A percentile compares a stretch with the other conserved stretches of the same genome.
These are phyloP conservation scores for Malania oleifera DNA, from an alignment of 164 flowering plant species.

Conservation along the genomic window DNA sequence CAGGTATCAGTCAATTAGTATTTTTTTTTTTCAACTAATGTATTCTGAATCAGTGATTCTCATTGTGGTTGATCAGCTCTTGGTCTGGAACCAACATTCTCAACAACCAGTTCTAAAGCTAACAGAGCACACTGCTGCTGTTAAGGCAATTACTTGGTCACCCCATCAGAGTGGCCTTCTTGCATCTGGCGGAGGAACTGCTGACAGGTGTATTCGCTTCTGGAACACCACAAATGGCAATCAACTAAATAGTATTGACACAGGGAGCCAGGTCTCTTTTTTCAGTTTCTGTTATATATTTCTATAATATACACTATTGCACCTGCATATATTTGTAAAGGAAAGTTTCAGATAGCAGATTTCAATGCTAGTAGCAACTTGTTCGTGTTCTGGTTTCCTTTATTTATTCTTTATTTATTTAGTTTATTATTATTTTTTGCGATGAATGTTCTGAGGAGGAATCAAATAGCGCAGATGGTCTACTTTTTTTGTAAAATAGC, in stretches of 20 bases:
- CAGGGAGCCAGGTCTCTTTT: slow-evolving; percentile 81
- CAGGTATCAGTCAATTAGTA: slow-evolving; percentile 45
- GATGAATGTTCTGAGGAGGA: no score
- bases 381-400: no score
- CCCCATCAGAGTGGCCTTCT: slow-evolving; percentile 91
- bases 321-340: no score
- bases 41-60: slow-evolving; percentile 1
- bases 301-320: no score
- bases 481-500: no score
- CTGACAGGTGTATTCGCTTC: slow-evolving; percentile 94
- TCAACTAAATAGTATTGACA: slow-evolving; percentile 73
- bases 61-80: slow-evolving; percentile 41
- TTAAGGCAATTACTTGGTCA: slow-evolving; percentile 98
- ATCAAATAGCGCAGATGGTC: no score
- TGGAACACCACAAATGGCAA: slow-evolving; percentile 94
- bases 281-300: neutral
- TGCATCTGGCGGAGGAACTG: slow-evolving; percentile 99
- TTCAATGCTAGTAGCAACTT: no score
- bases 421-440: no score
- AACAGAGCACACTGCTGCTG: slow-evolving; percentile 95
- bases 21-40: neutral
- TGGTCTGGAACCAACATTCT: slow-evolving; percentile 96
- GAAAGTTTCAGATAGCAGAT: no score
- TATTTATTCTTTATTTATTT: no score
- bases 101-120: slow-evolving; percentile 72